Evolutionary conservation across 345 rosid genomes (phyloP).

Genomic region (Ricinus communis): DNA sequence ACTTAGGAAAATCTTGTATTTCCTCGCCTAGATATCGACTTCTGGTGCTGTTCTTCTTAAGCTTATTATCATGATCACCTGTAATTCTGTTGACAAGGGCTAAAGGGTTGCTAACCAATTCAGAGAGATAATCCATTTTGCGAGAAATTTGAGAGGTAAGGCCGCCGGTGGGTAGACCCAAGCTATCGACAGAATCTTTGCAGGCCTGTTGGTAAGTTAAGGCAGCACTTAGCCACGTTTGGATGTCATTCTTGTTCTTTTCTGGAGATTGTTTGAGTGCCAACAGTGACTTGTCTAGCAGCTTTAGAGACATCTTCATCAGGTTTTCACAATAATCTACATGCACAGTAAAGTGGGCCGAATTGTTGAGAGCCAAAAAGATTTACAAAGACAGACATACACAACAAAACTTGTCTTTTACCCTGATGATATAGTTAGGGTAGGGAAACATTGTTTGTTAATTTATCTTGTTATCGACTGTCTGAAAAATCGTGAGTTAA

Average conservation of each 20-base stretch:
- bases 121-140: constrained; percentile 63
- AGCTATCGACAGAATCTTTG: constrained; percentile 48
- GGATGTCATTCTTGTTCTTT: constrained; percentile 50
- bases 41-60: constrained; percentile 1
- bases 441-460: too few species aligned
- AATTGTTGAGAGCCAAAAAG: not conserved
- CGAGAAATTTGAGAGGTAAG: constrained; percentile 34
- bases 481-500: too few species aligned
- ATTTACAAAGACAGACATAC: not conserved
- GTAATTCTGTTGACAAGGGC: constrained; percentile 47
- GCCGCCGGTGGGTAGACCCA: constrained; percentile 13
- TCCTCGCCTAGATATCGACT: constrained; percentile 14
- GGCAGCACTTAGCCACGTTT: constrained; percentile 83
- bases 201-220: constrained; percentile 71
- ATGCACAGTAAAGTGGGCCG: not conserved
- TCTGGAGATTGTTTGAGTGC: constrained; percentile 41
- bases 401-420: too few species aligned
- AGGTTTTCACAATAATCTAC: constrained; percentile 56
- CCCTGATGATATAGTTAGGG: too few species aligned
- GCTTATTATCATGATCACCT: not conserved
- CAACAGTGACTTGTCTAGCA: constrained; percentile 50
- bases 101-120: constrained; percentile 56
- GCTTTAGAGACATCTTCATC: constrained; percentile 50
- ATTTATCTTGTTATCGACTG: too few species aligned
- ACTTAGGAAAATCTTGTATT: constrained; percentile 37